Percentiles rank a stretch among this genome's conserved stretches.
Conservation (phyloP, 106 monocot genomes). For the Dendrobium chrysotoxum region DNA sequence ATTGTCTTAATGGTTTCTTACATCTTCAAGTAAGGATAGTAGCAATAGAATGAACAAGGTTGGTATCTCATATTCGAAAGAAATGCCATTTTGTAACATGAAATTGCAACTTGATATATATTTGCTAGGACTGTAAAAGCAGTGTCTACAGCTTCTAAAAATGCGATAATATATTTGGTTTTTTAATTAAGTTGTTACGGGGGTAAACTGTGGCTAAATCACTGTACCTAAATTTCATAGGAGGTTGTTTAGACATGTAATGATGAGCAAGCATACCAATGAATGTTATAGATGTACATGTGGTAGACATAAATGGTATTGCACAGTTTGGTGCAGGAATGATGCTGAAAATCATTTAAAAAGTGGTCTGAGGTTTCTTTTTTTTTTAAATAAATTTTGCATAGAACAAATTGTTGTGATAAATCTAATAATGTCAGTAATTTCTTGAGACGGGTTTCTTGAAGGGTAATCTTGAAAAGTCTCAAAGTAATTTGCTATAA, state of each 20-base stretch:
- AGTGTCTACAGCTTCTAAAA: neutral
- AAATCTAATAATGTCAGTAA: neutral
- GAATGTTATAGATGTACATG: neutral
- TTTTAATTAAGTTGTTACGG: neutral
- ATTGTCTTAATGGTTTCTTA: neutral
- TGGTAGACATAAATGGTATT: neutral
- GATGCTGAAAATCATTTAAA: neutral
- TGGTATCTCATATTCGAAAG: neutral
- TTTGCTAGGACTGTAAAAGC: neutral
- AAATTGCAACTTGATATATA: neutral
- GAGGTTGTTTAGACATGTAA: neutral
- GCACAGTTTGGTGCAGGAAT: neutral
- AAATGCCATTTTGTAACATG: neutral
- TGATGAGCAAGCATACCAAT: neutral
- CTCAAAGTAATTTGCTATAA: neutral
- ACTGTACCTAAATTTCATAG: neutral
- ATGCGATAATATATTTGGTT: neutral
- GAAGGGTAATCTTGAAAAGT: neutral
- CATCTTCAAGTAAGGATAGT: neutral
- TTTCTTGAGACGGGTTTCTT: neutral
- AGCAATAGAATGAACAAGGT: neutral
- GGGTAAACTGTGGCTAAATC: neutral
- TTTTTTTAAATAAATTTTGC: slow-evolving; percentile 1
- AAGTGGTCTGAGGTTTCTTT: neutral
- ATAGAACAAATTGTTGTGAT: neutral